phyloP scores from a whole-genome alignment of 768 basidiomycete genomes.

The Mrakia gelida region DNA sequence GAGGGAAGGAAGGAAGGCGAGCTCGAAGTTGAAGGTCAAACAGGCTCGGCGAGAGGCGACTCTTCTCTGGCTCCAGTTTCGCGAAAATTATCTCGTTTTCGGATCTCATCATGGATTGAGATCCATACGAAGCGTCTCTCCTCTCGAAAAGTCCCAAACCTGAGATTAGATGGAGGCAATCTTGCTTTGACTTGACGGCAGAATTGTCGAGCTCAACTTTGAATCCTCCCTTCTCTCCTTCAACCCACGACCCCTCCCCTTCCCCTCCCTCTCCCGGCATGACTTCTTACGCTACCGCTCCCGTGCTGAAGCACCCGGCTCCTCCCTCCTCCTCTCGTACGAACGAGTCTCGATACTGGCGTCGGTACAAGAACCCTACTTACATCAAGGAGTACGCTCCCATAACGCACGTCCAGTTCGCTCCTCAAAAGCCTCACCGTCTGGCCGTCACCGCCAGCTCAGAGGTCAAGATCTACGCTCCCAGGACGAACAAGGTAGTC shows the following conservation, averaged over 20 bases:
- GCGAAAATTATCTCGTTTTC: no score
- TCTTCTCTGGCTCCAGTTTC: no score
- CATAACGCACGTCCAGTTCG: conserved; percentile 90
- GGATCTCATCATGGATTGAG: no score
- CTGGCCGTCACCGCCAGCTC: conserved; percentile 95
- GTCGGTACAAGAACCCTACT: conserved; percentile 79
- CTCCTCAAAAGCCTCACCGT: conserved; percentile 76
- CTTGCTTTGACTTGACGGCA: no score
- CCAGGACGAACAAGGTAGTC: conserved; percentile 89
- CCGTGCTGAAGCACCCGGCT: conserved; percentile 58
- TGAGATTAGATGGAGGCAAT: no score
- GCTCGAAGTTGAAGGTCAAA: no score
- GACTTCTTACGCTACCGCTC: conserved; percentile 62
- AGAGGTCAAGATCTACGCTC: conserved; percentile 89
- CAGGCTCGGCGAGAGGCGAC: no score
- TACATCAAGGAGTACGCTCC: conserved; percentile 97
- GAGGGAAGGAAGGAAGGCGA: no score
- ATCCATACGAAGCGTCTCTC: no score
- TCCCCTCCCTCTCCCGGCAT: background rate
- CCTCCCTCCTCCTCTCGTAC: conserved; percentile 57
- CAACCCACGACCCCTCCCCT: background rate
- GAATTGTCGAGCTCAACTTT: background rate
- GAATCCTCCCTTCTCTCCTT: background rate
- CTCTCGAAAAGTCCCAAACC: no score
- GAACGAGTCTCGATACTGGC: conserved; percentile 77